Evolutionary conservation across 2,329 filamentous ascomycete genomes (phyloP).

Genomic region (Fusarium fujikuroi): DNA sequence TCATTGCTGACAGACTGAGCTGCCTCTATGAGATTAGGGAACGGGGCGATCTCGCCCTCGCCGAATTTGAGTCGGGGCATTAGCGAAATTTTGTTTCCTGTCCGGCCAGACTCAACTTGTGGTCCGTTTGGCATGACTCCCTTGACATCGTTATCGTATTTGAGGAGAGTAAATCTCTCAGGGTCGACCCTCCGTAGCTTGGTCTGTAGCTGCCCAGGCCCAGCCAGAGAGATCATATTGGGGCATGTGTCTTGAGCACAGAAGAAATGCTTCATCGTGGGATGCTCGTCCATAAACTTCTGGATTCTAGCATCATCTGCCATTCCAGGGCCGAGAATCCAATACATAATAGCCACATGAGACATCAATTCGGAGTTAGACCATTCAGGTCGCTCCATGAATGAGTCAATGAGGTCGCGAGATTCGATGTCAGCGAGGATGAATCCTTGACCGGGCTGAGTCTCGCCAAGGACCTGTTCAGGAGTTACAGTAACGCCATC

Average conservation of each 20-base stretch:
- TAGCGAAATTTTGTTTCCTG: conserved; percentile 58
- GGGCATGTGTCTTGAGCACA: conserved; percentile 79
- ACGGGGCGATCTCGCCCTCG: conserved; percentile 58
- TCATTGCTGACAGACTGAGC: conserved; percentile 51
- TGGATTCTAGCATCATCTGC: conserved; percentile 70
- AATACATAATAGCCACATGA: conserved; percentile 76
- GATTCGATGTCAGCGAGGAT: conserved; percentile 84
- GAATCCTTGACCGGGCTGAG: conserved; percentile 75
- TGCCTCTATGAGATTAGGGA: conserved; percentile 59
- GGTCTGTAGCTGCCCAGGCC: conserved; percentile 72
- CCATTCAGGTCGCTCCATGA: conserved; percentile 81
- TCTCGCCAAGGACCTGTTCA: conserved; percentile 83
- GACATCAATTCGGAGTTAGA: conserved; percentile 70
- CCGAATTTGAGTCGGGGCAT: conserved; percentile 60
- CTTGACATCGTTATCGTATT: conserved; percentile 65
- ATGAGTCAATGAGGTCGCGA: conserved; percentile 72
- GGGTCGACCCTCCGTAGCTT: conserved; percentile 79
- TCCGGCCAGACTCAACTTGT: conserved; percentile 53
- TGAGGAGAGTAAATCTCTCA: conserved; percentile 76
- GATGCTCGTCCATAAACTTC: conserved; percentile 73
- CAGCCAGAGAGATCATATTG: conserved; percentile 78
- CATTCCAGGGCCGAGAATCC: conserved; percentile 81
- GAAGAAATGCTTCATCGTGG: conserved; percentile 77
- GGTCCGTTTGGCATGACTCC: conserved; percentile 39
- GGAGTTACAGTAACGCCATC: conserved; percentile 79